Evolutionary conservation across 345 rosid genomes (phyloP), one percentile per base, ranked within the genome.

Genomic region (Kandelia obovata): DNA sequence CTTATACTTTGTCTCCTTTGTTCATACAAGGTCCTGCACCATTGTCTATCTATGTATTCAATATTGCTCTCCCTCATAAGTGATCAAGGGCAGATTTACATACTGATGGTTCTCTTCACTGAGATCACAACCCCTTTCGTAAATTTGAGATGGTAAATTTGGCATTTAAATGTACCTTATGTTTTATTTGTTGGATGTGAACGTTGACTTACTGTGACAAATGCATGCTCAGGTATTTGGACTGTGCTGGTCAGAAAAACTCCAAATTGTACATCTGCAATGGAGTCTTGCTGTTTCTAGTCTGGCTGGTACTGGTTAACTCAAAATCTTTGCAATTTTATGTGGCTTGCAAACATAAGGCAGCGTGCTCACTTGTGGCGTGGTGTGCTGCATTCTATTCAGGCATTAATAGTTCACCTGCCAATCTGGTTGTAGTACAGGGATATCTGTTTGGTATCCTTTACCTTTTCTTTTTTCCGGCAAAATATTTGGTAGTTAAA

Each of bases 51-150:
- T 46, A 77, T 92, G 90, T 84, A 83, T 73, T 79, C 96, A 4
- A 79, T 89, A 65, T 65, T 75, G 65, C 91, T 85, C 4, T 78
- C 98, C 64, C 88, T 89, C 70, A 60, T 84, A 56, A 87, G 94
- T 67, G 92, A 92, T 67, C 87, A 89, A 82, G 87, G 75, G 49
- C 94, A 88, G 73, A 75, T 89, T 65, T 92, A 92, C 68, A 89
- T 92, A 74, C 83, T 92, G 52, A 81, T 88, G 83, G 91, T 89
- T 85, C 94, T 92, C 71, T 80, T 92, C 73, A 71, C 96, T 2
- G 95, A 92, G 75, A 72, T 77, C 72, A 92, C 95, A 31, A 88
- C 96, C 1, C 92, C 95, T 5, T 92, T 89, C 71, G 87, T 92
- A 31, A 92, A 92, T 75, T 75, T 92, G 32, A 88, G 96, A 78